Evolutionary conservation across 371 early-diverging fungal species (phyloP), one percentile per base, ranked within the genome.

Genomic region (Apophysomyces sp.): DNA sequence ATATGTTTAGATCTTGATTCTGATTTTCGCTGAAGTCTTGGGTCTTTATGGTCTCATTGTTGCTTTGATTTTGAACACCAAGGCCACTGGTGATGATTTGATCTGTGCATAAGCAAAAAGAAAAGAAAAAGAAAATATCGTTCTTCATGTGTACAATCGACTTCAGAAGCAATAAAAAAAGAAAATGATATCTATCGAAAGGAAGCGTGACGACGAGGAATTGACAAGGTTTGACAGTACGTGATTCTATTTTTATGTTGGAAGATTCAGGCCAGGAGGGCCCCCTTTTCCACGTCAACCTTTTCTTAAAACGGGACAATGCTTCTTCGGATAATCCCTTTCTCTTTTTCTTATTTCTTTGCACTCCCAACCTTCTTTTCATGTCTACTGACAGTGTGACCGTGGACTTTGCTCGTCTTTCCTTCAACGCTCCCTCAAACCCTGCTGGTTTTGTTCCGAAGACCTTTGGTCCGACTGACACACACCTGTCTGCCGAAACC

Each of bases 21-120:
- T 98, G 62, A 98, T 98, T 92, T 98, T 98, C 76, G 98, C 99
- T 66, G 99, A 98, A 90, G 98, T 98, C 27, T 84, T 98, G 78
- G 97, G 94, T 71, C 82, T 94, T 65, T 92, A 91, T 63, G 97
- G 98, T 49, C 86, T 96, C 51, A 97, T 98, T 72, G 96, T 98
- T 34, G 93, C 94, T 26, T 88, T 98, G 55, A 97, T 98, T 70
- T 77, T 98, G 63, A 97, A 98, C 84, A 96, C 98, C 61, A 93
- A 91, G 78, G 83, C 89, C 11, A 68, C 75, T 61, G 78, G 75
- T 37, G 59, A 62, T 53, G 78, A 74, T n/a, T 65, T 66, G 41
- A 64, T 66, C 44, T 78, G 78, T 32, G 62, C 65, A 52, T 73
- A 77, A 65, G 58, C 31, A 31, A 49, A 52, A 58, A 40, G n/a